phyloP scores from a whole-genome alignment of 257 asterid species.

The Anisodus tanguticus region DNA sequence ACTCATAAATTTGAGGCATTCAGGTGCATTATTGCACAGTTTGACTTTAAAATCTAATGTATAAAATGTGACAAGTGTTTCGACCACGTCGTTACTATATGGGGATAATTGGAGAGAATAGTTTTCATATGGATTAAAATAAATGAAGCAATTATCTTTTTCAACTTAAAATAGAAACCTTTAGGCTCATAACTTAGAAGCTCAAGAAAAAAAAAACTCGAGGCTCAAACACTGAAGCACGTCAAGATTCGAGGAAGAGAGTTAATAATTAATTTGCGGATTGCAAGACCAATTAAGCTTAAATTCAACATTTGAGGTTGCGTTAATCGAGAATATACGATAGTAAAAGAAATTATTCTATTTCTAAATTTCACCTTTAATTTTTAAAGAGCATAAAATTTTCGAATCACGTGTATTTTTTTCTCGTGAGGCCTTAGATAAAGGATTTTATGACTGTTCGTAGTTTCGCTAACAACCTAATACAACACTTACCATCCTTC shows the following conservation, averaged over 20 bases:
- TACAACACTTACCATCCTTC: neutral
- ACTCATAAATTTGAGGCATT: constrained; percentile 11
- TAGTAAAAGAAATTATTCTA: no score
- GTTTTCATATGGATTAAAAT: no score
- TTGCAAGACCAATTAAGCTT: neutral
- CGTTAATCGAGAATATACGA: no score
- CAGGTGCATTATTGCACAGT: neutral
- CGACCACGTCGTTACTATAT: neutral
- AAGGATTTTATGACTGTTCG: neutral
- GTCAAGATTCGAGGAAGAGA: neutral
- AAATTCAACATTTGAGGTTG: neutral
- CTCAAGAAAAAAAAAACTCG: neutral
- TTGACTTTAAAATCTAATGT: neutral
- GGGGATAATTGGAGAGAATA: neutral
- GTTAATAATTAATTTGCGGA: neutral
- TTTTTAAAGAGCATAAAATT: no score
- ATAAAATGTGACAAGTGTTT: neutral
- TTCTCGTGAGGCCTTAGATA: neutral
- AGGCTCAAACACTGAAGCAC: neutral
- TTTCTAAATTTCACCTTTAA: no score
- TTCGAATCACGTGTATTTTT: no score
- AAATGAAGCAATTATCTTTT: neutral
- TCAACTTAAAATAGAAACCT: neutral
- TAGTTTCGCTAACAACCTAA: neutral
- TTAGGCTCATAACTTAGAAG: neutral